A percentile compares a stretch with the other conserved stretches of the same genome.
Conservation (phyloP, 306 rosid species). For the Medicago truncatula region MtrunA17r5.0-ANR NC_053048.1:5908501-5909000, state of each 20-base stretch:
- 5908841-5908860: background rate
- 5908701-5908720: background rate
- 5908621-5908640: conserved; percentile 13
- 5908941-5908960: conserved; percentile 12
- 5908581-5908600: no score
- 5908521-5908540: no score
- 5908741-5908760: conserved; percentile 11
- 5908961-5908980: conserved; percentile 1
- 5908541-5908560: no score
- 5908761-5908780: conserved; percentile 6
- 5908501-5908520: no score
- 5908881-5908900: background rate
- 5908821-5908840: background rate
- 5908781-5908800: background rate
- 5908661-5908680: background rate
- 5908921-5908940: conserved; percentile 11
- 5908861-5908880: no score
- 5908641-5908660: conserved; percentile 5
- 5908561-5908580: no score
- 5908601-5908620: background rate
- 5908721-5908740: conserved; percentile 18
- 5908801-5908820: background rate
- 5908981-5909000: conserved; percentile 15
- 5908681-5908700: conserved; percentile 20
- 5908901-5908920: conserved; percentile 20